phyloP scores from a whole-genome alignment of 129 eudicot species.

The Ambrosia trifida region DNA sequence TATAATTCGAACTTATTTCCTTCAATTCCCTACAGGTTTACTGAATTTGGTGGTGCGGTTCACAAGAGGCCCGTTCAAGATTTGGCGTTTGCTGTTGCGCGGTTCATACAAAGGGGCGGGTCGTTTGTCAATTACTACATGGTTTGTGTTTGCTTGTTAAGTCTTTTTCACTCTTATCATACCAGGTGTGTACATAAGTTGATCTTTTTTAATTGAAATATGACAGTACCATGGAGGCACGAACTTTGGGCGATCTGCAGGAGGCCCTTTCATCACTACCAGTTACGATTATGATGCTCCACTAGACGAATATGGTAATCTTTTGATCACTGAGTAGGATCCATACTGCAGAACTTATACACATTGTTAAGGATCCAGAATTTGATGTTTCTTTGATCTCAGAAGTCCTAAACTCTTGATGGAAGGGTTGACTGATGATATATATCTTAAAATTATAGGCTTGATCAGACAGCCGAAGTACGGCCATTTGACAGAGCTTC shows the following conservation, averaged over 20 bases:
- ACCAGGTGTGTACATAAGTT: neutral
- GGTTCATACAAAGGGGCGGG: constrained; percentile 80
- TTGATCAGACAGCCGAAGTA: constrained; percentile 88
- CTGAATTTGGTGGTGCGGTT: constrained; percentile 75
- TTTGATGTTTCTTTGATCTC: constrained; percentile 3
- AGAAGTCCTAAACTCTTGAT: constrained; percentile 4
- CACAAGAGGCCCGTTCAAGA: constrained; percentile 84
- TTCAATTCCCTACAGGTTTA: constrained; percentile 55
- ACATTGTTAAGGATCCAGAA: neutral
- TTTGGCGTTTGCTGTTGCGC: constrained; percentile 90
- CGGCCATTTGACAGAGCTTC: constrained; percentile 82
- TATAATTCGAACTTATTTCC: neutral
- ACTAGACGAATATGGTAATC: constrained; percentile 87
- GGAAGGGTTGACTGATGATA: neutral
- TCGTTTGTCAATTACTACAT: constrained; percentile 86
- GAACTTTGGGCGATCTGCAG: constrained; percentile 95
- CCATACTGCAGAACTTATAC: neutral
- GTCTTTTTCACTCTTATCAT: neutral
- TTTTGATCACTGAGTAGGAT: neutral
- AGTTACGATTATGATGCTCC: constrained; percentile 99
- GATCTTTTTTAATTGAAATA: neutral
- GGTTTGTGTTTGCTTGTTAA: constrained; percentile 42
- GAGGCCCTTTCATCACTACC: constrained; percentile 96
- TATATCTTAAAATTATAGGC: constrained; percentile 44
- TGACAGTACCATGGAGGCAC: constrained; percentile 98